Base-by-base conservation (phyloP, 192 early-diverging fungal species). In the Backusella psychrophila region DNA sequence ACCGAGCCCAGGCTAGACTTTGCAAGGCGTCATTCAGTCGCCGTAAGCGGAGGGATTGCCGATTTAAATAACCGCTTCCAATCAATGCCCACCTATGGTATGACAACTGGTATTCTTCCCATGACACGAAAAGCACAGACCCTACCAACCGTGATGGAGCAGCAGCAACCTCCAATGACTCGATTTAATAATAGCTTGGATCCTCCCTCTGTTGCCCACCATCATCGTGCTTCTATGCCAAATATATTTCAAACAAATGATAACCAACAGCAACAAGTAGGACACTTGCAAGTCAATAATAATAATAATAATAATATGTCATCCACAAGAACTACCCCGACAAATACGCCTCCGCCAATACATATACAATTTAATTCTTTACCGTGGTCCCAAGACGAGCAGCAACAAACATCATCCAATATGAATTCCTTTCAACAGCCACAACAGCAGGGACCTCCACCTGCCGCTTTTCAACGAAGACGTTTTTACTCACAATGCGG, bases 201-300 rank as follows among this genome's bases (percentile, higher is more conserved):
- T 41, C n/a, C 29, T 19, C 29, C 14, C 8, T 34, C 44, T 17
- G 11, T 21, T 21, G 31, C 17, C 12, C 19, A 53, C 7, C 36
- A 65, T 17, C 72, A 74, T 19, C 56, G 72, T 8, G 52, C 72
- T n/a, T 74, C 72, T 38, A 36, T 74, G 53, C 72, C 72, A 65
- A 74, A 74, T 41, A 65, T 74, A 8, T 65, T 41, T 74, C 34
- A 33, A 35, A 49, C 49, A 19, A 36, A 9, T 29, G 56, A 29
- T 29, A 63, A 63, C 26, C 23, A 63, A 5, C 26, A 29, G 29
- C 56, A 63, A 12, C 56, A 63, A 29, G 3, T 23, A 26, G 23
- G 23, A 14, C 56, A 63, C 23, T 63, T 63, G 14, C 56, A 63
- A 63, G 46, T 49, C 17, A 49, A 21, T n/a, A n/a, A 49, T 19